These are phyloP conservation scores for Grifola frondosa DNA, from an alignment of 1,284 basidiomycete genomes.

Conservation along the genomic window DNA sequence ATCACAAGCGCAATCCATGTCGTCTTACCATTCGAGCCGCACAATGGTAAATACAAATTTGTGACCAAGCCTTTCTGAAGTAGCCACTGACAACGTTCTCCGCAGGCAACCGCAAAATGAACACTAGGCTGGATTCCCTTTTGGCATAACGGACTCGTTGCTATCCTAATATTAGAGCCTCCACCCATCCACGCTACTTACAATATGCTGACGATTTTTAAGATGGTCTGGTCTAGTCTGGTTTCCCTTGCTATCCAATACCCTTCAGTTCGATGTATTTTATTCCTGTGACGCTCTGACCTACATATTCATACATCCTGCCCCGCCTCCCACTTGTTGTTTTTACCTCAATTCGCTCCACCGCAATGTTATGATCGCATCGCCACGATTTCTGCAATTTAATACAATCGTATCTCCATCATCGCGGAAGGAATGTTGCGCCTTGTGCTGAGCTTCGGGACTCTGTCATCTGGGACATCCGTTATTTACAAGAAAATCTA, in stretches of 20 bases:
- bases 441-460: not conserved
- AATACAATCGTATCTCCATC: constrained; percentile 19
- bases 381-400: constrained; percentile 35
- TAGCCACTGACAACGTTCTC: not conserved
- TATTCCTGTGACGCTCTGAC: constrained; percentile 26
- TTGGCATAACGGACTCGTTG: constrained; percentile 24
- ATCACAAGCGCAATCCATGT: constrained; percentile 40
- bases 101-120: constrained; percentile 30
- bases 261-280: constrained; percentile 28
- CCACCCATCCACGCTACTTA: constrained; percentile 24
- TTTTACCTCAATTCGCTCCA: constrained; percentile 14
- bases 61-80: no score
- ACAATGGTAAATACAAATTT: constrained; percentile 33
- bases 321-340: constrained; percentile 20
- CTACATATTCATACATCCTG: constrained; percentile 15
- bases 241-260: constrained; percentile 28
- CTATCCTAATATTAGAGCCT: constrained; percentile 19
- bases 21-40: constrained; percentile 43
- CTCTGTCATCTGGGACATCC: no score
- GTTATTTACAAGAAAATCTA: no score
- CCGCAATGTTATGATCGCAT: constrained; percentile 23
- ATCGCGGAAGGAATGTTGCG: not conserved
- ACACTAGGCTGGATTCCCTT: constrained; percentile 19
- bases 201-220: constrained; percentile 26
- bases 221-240: constrained; percentile 31